A percentile compares a stretch with the other conserved stretches of the same genome.
phyloP scores from a whole-genome alignment of 352 stramenopile genomes.

The Phytopythium cucurbitacearum region DNA sequence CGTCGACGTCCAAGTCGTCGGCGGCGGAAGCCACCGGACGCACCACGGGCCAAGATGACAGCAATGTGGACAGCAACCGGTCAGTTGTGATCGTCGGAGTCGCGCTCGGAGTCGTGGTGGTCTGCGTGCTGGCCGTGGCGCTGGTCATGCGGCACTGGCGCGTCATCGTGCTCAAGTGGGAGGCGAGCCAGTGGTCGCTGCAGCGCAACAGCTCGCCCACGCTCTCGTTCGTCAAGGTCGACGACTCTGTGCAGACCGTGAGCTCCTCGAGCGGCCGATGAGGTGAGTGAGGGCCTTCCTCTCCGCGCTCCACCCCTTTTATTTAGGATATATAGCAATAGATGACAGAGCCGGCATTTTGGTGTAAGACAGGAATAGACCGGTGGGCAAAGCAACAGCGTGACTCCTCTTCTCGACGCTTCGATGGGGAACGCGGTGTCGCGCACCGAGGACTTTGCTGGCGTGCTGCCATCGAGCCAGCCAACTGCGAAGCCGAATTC shows the following conservation, averaged over 20 bases:
- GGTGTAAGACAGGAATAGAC: neutral
- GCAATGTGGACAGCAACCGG: neutral
- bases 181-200: conserved; percentile 1
- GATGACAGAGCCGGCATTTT: no score
- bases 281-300: no score
- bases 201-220: conserved; percentile 5
- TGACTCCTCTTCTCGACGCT: no score
- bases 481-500: neutral
- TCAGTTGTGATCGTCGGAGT: conserved; percentile 1
- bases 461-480: conserved; percentile 1
- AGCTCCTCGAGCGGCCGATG: neutral
- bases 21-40: conserved; percentile 8
- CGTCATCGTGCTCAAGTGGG: conserved; percentile 1
- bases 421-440: conserved; percentile 2
- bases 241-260: neutral
- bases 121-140: neutral
- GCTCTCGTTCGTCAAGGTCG: conserved; percentile 7
- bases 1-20: conserved; percentile 6
- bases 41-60: no score
- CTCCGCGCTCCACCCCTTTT: no score
- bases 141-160: conserved; percentile 5
- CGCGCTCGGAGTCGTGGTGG: neutral
- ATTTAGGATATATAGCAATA: no score
- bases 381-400: no score
- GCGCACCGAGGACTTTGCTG: conserved; percentile 1